phyloP scores from a whole-genome alignment of 1,284 basidiomycete genomes.

The Paramarasmius palmivorus region DNA sequence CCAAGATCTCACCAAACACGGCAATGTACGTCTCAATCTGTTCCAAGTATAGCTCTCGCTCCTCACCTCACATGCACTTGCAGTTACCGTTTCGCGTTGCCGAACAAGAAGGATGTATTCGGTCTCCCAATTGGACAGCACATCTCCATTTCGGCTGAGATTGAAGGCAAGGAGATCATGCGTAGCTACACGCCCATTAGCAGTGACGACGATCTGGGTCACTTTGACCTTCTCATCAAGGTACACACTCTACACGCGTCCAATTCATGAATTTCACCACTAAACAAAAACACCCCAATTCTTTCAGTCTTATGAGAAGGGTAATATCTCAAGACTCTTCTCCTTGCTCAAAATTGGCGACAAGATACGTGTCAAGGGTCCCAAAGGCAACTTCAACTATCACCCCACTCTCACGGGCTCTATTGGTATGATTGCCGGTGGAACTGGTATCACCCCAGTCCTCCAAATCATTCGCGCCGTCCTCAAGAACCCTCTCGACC shows the following conservation, averaged over 20 bases:
- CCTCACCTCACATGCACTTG: constrained; percentile 14
- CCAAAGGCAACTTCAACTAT: constrained; percentile 93
- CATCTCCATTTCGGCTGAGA: constrained; percentile 88
- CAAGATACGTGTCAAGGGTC: constrained; percentile 88
- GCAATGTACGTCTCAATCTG: constrained; percentile 65
- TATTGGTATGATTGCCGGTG: constrained; percentile 96
- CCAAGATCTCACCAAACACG: constrained; percentile 90
- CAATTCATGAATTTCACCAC: background rate
- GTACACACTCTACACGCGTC: constrained; percentile 37
- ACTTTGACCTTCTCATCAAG: constrained; percentile 98
- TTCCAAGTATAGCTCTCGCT: background rate
- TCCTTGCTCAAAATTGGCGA: constrained; percentile 83
- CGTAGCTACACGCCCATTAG: constrained; percentile 96
- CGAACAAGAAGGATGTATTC: constrained; percentile 71
- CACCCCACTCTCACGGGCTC: constrained; percentile 65
- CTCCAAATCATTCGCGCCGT: constrained; percentile 93
- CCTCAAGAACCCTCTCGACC: constrained; percentile 84
- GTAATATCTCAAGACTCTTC: constrained; percentile 92
- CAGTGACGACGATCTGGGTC: constrained; percentile 88
- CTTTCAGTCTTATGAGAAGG: constrained; percentile 87
- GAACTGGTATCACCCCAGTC: constrained; percentile 97
- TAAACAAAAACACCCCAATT: background rate
- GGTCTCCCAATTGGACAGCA: constrained; percentile 97
- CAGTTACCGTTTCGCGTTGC: constrained; percentile 91
- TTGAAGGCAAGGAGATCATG: constrained; percentile 87